phyloP scores from a whole-genome alignment of 257 asterid species.

The Ilex asprella region DNA sequence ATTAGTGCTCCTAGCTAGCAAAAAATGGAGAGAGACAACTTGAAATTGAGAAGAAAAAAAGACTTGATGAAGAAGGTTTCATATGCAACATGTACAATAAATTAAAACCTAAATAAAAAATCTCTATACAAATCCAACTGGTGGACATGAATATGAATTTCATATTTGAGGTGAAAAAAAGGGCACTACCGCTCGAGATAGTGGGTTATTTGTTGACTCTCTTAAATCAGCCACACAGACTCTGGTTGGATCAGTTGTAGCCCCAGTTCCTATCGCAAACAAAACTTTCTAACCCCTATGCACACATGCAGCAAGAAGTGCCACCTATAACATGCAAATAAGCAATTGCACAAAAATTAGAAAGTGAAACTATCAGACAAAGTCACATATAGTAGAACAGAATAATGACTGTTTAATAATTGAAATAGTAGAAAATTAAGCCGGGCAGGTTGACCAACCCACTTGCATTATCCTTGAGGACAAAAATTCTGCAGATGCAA shows the following conservation, averaged over 20 bases:
- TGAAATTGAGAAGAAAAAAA: too few species aligned
- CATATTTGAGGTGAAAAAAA: conserved; percentile 19
- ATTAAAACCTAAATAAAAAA: neutral
- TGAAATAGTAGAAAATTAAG: too few species aligned
- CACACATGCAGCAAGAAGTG: conserved; percentile 96
- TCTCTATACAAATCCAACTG: too few species aligned
- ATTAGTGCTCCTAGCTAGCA: too few species aligned
- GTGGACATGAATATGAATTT: too few species aligned
- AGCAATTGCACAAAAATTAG: conserved; percentile 11
- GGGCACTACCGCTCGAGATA: conserved; percentile 95
- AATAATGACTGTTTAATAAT: too few species aligned
- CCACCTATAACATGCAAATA: conserved; percentile 53
- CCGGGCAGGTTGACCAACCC: too few species aligned
- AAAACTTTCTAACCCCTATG: conserved; percentile 85
- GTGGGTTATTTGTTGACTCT: conserved; percentile 92
- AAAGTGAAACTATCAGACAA: neutral
- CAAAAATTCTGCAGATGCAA: too few species aligned
- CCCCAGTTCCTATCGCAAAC: conserved; percentile 98
- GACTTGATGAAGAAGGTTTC: too few species aligned
- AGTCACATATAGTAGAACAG: neutral
- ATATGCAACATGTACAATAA: too few species aligned
- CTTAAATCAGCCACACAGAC: conserved; percentile 89
- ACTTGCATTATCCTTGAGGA: too few species aligned
- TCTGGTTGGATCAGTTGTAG: conserved; percentile 96
- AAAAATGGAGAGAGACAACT: too few species aligned